These are phyloP conservation scores for Exobasidium rhododendri DNA, from an alignment of 1,284 basidiomycete species.

Conservation along the genomic window DNA sequence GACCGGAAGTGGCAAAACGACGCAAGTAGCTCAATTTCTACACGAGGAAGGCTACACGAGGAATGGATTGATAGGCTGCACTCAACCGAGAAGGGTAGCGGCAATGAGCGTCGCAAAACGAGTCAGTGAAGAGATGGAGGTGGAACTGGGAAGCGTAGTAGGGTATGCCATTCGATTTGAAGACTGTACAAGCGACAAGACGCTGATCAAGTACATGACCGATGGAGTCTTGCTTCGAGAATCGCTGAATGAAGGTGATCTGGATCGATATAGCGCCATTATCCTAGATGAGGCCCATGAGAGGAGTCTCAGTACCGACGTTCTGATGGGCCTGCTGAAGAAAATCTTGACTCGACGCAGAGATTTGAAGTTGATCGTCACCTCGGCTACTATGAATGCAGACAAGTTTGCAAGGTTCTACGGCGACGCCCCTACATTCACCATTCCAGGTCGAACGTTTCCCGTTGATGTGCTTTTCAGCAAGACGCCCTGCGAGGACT, in stretches of 20 bases:
- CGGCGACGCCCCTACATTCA: constrained; percentile 89
- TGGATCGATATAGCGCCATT: constrained; percentile 90
- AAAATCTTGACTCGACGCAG: constrained; percentile 87
- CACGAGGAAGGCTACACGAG: constrained; percentile 92
- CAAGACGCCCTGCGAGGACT: constrained; percentile 97
- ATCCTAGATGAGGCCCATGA: constrained; percentile 98
- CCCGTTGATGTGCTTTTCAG: constrained; percentile 94
- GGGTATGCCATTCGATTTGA: constrained; percentile 98
- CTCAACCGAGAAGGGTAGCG: constrained; percentile 92
- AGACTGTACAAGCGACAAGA: constrained; percentile 86
- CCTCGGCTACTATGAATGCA: constrained; percentile 98
- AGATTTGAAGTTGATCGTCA: constrained; percentile 93
- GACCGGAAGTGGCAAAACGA: constrained; percentile 93
- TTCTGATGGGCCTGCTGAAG: constrained; percentile 87
- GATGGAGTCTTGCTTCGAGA: constrained; percentile 94
- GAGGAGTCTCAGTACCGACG: constrained; percentile 89
- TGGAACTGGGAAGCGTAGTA: constrained; percentile 78
- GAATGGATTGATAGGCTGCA: constrained; percentile 87
- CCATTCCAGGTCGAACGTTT: constrained; percentile 96
- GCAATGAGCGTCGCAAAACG: constrained; percentile 99
- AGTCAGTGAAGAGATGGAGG: constrained; percentile 84
- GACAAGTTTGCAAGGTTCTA: constrained; percentile 94
- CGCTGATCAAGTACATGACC: constrained; percentile 93
- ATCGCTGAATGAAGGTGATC: constrained; percentile 88
- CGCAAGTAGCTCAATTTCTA: constrained; percentile 83